Base-by-base conservation (phyloP, 164 flowering plant species). In the Annona cherimola region DNA sequence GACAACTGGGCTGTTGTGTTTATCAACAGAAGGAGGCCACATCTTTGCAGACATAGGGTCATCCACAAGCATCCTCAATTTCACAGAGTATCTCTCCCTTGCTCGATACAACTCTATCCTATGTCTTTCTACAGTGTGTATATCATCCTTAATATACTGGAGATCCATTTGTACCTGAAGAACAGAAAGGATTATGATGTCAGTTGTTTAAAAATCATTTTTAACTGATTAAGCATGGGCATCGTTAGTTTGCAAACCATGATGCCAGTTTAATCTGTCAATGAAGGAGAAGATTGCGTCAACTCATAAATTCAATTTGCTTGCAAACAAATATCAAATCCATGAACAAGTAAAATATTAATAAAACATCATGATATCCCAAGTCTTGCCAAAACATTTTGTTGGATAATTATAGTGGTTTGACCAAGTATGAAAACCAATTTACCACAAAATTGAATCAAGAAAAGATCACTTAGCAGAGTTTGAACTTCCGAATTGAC, bases 161-260 rank as follows among this genome's bases (percentile, higher is more conserved):
- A 96, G 93, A 83, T 96, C 97, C 74, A 73, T 79, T 87, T 90
- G 92, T 54, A 89, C 82, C 99, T 96, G 69, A 57, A 80, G 71
- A 63, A 59, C 42, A 70, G 18, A 46, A 40, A 57, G 50, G 73
- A 65, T 14, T 16, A 50, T 50, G 14, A 7, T 50, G 57, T 50
- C 9, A 50, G 9, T 50, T 50, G 57, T 50, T 16, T 9, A 9
- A 16, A 9, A 16, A 50, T 50, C 57, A 7, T 50, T 50, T 50
- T 50, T 50, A 50, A 50, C 57, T 5, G 57, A 50, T 9, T 9
- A 3, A 50, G 18, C 57, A 50, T 26, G 14, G 57, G 57, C 18
- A 50, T 3, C 57, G 5, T 3, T 50, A 12, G 57, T 50, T 50
- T 16, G 57, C 9, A 5, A 50, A 50, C 57, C 57, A 50, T 11